Conservation (phyloP, 2,329 filamentous ascomycete species). For the Teratosphaeria destructans region DNA sequence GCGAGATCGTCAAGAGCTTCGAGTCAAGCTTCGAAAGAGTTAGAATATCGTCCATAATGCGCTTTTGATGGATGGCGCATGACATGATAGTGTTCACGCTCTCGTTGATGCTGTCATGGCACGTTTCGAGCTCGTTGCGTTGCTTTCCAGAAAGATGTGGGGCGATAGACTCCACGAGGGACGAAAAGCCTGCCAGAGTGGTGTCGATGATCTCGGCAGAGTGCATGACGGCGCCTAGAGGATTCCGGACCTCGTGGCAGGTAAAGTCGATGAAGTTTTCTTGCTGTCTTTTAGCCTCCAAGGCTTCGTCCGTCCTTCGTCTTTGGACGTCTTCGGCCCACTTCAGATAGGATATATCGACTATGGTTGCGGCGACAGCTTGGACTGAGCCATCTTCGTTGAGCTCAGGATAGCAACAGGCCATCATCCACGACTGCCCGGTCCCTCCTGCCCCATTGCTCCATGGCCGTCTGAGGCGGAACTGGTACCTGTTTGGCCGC, state of each 20-base stretch:
- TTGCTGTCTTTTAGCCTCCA: constrained; percentile 69
- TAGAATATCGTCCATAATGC: constrained; percentile 61
- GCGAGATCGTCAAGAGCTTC: constrained; percentile 60
- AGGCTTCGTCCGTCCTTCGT: constrained; percentile 65
- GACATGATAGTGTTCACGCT: constrained; percentile 66
- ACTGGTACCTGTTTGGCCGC: constrained; percentile 32
- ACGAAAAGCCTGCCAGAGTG: constrained; percentile 36
- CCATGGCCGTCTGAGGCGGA: constrained; percentile 26
- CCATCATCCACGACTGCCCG: constrained; percentile 9
- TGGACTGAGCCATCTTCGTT: constrained; percentile 25
- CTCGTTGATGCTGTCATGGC: constrained; percentile 54
- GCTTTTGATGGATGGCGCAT: constrained; percentile 68
- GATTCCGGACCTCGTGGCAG: constrained; percentile 50
- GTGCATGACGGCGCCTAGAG: constrained; percentile 62
- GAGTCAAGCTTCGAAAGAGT: constrained; percentile 68
- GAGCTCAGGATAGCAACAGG: constrained; percentile 13
- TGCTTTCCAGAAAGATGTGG: constrained; percentile 1
- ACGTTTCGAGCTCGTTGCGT: constrained; percentile 18
- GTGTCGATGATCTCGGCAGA: constrained; percentile 62
- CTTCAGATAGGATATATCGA: constrained; percentile 81
- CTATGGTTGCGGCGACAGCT: constrained; percentile 43
- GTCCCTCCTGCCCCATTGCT: constrained; percentile 10
- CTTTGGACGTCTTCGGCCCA: constrained; percentile 72
- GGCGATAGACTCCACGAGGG: constrained; percentile 28
- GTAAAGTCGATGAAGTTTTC: constrained; percentile 30